Conservation (phyloP, 164 flowering plant genomes). For the Macadamia tetraphylla region DNA sequence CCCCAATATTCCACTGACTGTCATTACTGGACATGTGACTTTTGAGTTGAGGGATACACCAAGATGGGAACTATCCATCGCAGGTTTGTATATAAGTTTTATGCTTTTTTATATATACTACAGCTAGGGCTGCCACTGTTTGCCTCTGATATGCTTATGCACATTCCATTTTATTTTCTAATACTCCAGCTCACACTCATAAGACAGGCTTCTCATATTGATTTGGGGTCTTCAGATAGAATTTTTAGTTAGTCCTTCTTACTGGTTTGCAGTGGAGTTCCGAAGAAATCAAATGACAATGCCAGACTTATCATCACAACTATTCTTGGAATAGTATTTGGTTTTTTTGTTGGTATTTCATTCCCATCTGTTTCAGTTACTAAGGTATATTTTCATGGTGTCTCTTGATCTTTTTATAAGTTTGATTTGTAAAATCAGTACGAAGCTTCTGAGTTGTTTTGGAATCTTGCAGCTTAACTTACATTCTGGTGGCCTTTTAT, state of each 20-base stretch:
- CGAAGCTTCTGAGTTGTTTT: constrained; percentile 11
- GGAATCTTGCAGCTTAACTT: constrained; percentile 50
- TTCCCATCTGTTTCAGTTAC: constrained; percentile 60
- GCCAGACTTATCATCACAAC: constrained; percentile 58
- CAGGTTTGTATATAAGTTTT: constrained; percentile 30
- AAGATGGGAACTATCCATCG: constrained; percentile 49
- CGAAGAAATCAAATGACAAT: constrained; percentile 52
- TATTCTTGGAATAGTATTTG: constrained; percentile 68
- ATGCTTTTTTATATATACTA: neutral
- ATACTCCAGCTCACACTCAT: neutral
- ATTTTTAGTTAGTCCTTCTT: neutral
- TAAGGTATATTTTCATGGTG: constrained; percentile 41
- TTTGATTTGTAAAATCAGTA: neutral
- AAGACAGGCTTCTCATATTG: neutral
- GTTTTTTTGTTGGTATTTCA: constrained; percentile 75
- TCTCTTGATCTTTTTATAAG: neutral
- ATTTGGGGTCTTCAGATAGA: neutral
- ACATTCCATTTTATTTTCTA: neutral
- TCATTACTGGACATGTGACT: constrained; percentile 12
- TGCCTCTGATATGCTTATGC: neutral
- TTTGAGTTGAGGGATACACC: constrained; percentile 21
- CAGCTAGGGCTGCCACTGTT: neutral
- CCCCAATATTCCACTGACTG: neutral
- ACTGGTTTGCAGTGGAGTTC: constrained; percentile 45
- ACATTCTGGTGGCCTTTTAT: constrained; percentile 51